phyloP scores from a whole-genome alignment of 2,329 filamentous ascomycete genomes.

The Apiospora koreana region DNA sequence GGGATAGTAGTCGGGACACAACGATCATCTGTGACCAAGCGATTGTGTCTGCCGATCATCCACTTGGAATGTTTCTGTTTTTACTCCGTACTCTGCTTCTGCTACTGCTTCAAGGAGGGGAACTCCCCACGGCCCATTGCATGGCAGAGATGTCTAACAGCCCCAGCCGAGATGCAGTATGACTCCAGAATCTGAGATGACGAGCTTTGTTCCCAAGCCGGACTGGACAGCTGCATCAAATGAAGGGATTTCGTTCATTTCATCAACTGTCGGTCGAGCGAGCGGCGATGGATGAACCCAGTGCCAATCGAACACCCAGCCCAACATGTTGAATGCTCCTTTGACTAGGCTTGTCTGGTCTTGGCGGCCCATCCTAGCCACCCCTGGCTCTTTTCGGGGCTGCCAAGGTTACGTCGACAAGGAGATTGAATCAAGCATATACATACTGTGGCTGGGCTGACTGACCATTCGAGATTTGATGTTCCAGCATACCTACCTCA shows the following conservation, averaged over 20 bases:
- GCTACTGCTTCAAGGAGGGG: background rate
- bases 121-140: background rate
- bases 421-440: conserved; percentile 14
- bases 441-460: conserved; percentile 5
- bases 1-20: conserved; percentile 13
- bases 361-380: conserved; percentile 10
- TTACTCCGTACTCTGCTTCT: conserved; percentile 9
- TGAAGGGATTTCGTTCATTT: background rate
- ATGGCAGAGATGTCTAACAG: background rate
- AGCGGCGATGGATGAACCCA: background rate
- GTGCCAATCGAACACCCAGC: conserved; percentile 7
- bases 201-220: background rate
- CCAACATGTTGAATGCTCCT: conserved; percentile 8
- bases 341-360: conserved; percentile 11
- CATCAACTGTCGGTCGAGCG: background rate
- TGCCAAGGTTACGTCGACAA: conserved; percentile 11
- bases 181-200: background rate
- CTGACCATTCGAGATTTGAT: conserved; percentile 11
- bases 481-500: conserved; percentile 4
- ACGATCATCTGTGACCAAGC: conserved; percentile 18
- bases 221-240: background rate
- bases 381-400: conserved; percentile 8
- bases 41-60: conserved; percentile 18
- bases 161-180: background rate
- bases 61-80: conserved; percentile 19